Percentiles rank a stretch among this genome's conserved stretches.
These are phyloP conservation scores for Cadophora luteo-olivacea DNA, from an alignment of 2,329 filamentous ascomycete species.

Conservation along the genomic window DNA sequence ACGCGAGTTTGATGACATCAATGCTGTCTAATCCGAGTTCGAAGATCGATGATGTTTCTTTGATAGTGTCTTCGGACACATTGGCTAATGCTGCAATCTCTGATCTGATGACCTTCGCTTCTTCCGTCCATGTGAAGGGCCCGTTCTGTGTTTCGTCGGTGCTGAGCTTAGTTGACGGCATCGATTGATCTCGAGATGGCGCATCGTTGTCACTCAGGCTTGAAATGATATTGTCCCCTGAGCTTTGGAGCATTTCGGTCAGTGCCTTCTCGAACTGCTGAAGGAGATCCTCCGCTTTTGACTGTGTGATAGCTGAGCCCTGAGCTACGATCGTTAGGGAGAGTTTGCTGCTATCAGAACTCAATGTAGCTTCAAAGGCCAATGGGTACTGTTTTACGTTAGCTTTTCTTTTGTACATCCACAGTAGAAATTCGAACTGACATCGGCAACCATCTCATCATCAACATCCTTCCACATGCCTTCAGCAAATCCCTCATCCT, in stretches of 20 bases:
- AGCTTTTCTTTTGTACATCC: conserved; percentile 20
- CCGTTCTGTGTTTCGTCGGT: background rate
- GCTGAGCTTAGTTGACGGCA: background rate
- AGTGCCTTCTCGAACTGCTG: conserved; percentile 48
- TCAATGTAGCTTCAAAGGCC: conserved; percentile 74
- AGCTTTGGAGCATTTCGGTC: conserved; percentile 27
- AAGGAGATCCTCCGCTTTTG: conserved; percentile 49
- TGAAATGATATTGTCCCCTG: conserved; percentile 29
- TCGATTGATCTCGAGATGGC: background rate
- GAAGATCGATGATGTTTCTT: conserved; percentile 70
- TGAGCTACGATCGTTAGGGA: conserved; percentile 66
- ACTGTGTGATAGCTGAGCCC: conserved; percentile 48
- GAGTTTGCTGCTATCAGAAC: conserved; percentile 52
- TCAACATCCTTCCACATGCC: conserved; percentile 62
- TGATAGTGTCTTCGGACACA: conserved; percentile 57
- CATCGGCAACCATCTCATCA: conserved; percentile 50
- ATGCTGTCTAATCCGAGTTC: conserved; percentile 91
- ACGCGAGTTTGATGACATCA: conserved; percentile 84
- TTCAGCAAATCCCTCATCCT: conserved; percentile 39
- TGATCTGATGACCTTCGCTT: conserved; percentile 59
- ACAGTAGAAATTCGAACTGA: conserved; percentile 34
- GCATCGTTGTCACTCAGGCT: background rate
- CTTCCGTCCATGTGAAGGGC: conserved; percentile 57
- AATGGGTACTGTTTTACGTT: conserved; percentile 57
- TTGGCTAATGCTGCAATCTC: conserved; percentile 70